Conservation (phyloP, 1,139 yeast species). For the Yamadazyma mexicana region DNA sequence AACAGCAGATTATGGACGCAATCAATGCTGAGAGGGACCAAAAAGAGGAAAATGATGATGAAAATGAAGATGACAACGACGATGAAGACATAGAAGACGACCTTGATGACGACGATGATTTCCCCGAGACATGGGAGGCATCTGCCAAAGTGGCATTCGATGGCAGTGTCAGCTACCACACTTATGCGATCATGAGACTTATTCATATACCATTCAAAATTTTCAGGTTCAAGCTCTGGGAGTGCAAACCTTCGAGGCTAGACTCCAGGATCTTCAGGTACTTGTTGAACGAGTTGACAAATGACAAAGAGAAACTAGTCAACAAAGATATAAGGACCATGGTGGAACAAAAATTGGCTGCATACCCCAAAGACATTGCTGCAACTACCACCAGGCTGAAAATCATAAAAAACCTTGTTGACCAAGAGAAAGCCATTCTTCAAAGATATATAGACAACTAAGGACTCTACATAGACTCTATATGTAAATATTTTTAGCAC, state of each 20-base stretch:
- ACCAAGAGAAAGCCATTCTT: conserved; percentile 20
- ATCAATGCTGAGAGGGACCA: conserved; percentile 13
- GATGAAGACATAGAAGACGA: conserved; percentile 21
- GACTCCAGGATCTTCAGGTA: conserved; percentile 16
- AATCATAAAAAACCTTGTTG: conserved; percentile 14
- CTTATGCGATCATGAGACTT: conserved; percentile 26
- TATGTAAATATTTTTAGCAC: not conserved
- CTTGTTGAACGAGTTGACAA: conserved; percentile 14
- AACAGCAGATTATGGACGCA: conserved; percentile 1
- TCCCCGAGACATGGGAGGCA: conserved; percentile 31
- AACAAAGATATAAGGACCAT: conserved; percentile 16
- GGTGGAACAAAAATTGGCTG: conserved; percentile 23
- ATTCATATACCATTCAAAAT: conserved; percentile 25
- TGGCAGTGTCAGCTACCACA: conserved; percentile 27
- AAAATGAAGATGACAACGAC: conserved; percentile 17
- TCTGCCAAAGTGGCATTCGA: conserved; percentile 23
- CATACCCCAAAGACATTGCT: conserved; percentile 13
- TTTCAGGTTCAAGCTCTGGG: conserved; percentile 19
- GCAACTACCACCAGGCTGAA: conserved; percentile 7
- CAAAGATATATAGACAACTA: conserved; percentile 6
- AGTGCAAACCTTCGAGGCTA: conserved; percentile 12
- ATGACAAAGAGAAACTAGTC: conserved; percentile 14
- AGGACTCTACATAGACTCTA: too few species aligned
- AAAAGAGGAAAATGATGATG: conserved; percentile 16
- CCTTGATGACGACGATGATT: conserved; percentile 13